These are phyloP conservation scores for Phytophthora fragariae DNA, from an alignment of 352 stramenopile genomes.

Conservation along the genomic window DNA sequence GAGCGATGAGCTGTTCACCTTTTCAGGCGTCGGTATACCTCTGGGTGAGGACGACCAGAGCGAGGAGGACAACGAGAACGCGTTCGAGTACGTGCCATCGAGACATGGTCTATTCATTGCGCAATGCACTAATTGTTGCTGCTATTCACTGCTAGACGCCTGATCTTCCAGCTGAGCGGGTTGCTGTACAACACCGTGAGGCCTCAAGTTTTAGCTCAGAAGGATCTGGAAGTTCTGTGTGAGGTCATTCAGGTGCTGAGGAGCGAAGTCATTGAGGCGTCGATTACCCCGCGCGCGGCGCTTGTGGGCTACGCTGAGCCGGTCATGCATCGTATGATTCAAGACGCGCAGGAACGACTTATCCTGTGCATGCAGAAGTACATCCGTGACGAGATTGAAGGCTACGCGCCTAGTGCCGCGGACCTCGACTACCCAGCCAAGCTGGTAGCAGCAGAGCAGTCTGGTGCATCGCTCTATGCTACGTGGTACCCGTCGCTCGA, in stretches of 20 bases:
- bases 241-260: conserved; percentile 83
- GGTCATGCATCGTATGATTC: conserved; percentile 86
- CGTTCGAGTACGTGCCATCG: conserved; percentile 66
- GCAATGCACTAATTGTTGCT: background rate
- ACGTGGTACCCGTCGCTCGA: conserved; percentile 88
- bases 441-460: conserved; percentile 43
- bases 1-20: conserved; percentile 61
- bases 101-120: too few relatives aligned
- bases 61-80: conserved; percentile 58
- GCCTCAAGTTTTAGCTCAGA: conserved; percentile 73
- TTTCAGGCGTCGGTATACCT: conserved; percentile 23
- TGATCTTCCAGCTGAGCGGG: conserved; percentile 82
- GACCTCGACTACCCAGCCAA: conserved; percentile 85
- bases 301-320: conserved; percentile 68
- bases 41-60: conserved; percentile 37
- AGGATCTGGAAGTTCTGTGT: conserved; percentile 80
- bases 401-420: conserved; percentile 55
- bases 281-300: conserved; percentile 62
- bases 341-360: conserved; percentile 83
- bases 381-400: conserved; percentile 86
- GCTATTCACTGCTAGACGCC: conserved; percentile 41
- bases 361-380: conserved; percentile 89
- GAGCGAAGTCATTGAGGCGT: conserved; percentile 78
- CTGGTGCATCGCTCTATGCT: conserved; percentile 62
- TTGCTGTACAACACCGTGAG: conserved; percentile 77